Percentiles rank a stretch among this genome's conserved stretches.
Evolutionary conservation across 208 protist genomes (phyloP).

Genomic region (Trypanosoma cruzi): DNA sequence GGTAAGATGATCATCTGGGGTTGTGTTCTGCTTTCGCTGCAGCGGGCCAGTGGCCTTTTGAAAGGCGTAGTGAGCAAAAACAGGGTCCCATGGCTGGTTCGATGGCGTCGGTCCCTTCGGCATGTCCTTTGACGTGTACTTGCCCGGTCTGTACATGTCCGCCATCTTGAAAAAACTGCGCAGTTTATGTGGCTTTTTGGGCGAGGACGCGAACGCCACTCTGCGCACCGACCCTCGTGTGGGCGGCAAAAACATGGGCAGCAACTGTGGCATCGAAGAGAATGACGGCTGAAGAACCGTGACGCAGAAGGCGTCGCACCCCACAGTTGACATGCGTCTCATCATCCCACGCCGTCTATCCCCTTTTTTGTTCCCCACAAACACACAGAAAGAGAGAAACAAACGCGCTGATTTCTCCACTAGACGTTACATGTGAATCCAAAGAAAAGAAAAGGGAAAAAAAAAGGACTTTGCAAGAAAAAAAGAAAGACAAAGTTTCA

Average conservation of each 20-base stretch:
- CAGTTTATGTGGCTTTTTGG: constrained; percentile 29
- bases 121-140: constrained; percentile 35
- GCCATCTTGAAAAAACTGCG: constrained; percentile 30
- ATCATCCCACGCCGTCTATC: not conserved
- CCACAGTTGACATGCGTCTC: not conserved
- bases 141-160: constrained; percentile 28
- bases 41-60: constrained; percentile 49
- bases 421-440: no score
- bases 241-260: not conserved
- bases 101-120: constrained; percentile 32
- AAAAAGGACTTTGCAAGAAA: no score
- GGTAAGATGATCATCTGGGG: constrained; percentile 68
- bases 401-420: not conserved
- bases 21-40: constrained; percentile 54
- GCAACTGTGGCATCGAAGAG: not conserved
- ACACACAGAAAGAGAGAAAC: not conserved
- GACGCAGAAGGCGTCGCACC: not conserved
- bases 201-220: constrained; percentile 37
- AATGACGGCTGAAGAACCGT: not conserved
- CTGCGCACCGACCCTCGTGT: not conserved
- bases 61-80: constrained; percentile 33
- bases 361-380: not conserved
- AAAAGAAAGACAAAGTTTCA: no score
- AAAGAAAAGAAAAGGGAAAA: no score
- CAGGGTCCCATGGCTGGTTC: constrained; percentile 49